Evolutionary conservation across 768 basidiomycete genomes (phyloP).

Genomic region (Suillus ampliporus): DNA sequence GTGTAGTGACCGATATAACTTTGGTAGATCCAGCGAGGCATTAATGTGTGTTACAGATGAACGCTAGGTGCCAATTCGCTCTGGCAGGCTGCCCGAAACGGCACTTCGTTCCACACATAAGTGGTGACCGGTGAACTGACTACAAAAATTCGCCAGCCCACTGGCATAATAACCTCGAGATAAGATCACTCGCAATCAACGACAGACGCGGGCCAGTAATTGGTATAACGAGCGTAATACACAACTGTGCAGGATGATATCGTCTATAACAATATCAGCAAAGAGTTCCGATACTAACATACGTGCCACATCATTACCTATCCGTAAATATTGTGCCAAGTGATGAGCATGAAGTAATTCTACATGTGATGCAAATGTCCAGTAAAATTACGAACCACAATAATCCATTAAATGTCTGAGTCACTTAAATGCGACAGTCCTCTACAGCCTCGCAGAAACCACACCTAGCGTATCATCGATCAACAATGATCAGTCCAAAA

Average conservation of each 20-base stretch:
- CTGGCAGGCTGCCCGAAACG: too few species aligned
- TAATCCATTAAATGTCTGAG: constrained; percentile 9
- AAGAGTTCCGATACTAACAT: background rate
- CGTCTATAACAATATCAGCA: background rate
- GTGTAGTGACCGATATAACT: too few species aligned
- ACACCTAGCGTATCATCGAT: background rate
- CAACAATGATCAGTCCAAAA: constrained; percentile 27
- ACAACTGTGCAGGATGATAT: background rate
- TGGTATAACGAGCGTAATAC: background rate
- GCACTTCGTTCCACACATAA: too few species aligned
- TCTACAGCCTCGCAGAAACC: background rate
- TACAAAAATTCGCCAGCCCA: too few species aligned
- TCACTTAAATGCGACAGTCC: constrained; percentile 1
- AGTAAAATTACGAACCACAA: constrained; percentile 6
- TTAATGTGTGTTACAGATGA: too few species aligned
- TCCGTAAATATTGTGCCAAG: constrained; percentile 3
- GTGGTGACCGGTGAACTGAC: too few species aligned
- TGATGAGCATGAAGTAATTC: background rate
- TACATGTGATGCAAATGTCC: constrained; percentile 13
- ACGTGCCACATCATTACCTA: constrained; percentile 3
- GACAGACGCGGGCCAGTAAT: background rate
- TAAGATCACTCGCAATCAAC: too few species aligned
- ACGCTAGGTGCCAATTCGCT: too few species aligned
- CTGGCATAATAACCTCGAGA: too few species aligned
- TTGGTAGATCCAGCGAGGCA: too few species aligned